phyloP scores from a whole-genome alignment of 2,329 filamentous ascomycete genomes.

The Paecilomyces sp. region DNA sequence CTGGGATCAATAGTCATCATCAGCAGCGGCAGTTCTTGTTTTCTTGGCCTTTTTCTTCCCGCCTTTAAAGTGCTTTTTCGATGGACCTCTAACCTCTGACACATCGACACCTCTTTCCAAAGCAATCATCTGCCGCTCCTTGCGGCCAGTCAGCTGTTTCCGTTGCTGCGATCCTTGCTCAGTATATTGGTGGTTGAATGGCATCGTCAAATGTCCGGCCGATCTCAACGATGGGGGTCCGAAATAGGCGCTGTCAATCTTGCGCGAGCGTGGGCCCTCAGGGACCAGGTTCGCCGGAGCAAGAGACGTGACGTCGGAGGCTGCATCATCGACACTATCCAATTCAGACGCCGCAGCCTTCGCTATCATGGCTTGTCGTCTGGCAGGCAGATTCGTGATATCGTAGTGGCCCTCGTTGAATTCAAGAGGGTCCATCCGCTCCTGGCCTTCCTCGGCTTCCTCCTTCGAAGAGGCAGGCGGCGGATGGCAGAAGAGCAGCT shows the following conservation, averaged over 20 bases:
- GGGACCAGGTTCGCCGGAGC: constrained; percentile 26
- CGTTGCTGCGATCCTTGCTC: constrained; percentile 68
- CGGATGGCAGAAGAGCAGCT: constrained; percentile 84
- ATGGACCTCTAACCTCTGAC: constrained; percentile 59
- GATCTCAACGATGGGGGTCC: constrained; percentile 51
- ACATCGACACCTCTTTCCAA: constrained; percentile 80
- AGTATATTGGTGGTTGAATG: constrained; percentile 85
- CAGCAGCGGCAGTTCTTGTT: constrained; percentile 20
- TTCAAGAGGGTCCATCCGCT: constrained; percentile 56
- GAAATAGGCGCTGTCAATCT: constrained; percentile 88
- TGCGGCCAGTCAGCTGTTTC: constrained; percentile 74
- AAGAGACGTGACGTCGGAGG: constrained; percentile 16
- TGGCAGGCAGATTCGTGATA: constrained; percentile 69
- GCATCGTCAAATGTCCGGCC: constrained; percentile 63
- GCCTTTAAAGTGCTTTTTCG: constrained; percentile 72
- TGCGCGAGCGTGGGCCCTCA: constrained; percentile 65
- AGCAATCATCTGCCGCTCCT: constrained; percentile 69
- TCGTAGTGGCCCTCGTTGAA: constrained; percentile 93
- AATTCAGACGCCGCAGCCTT: constrained; percentile 35
- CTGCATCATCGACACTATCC: constrained; percentile 34
- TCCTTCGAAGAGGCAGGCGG: constrained; percentile 50
- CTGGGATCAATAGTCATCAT: constrained; percentile 20
- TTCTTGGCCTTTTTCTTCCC: constrained; percentile 29
- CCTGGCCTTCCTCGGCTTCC: constrained; percentile 38
- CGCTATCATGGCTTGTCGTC: constrained; percentile 58